A percentile compares a stretch with the other conserved stretches of the same genome.
Conservation (phyloP, 2,329 filamentous ascomycete genomes). For the Coniochaeta pulveracea region DNA sequence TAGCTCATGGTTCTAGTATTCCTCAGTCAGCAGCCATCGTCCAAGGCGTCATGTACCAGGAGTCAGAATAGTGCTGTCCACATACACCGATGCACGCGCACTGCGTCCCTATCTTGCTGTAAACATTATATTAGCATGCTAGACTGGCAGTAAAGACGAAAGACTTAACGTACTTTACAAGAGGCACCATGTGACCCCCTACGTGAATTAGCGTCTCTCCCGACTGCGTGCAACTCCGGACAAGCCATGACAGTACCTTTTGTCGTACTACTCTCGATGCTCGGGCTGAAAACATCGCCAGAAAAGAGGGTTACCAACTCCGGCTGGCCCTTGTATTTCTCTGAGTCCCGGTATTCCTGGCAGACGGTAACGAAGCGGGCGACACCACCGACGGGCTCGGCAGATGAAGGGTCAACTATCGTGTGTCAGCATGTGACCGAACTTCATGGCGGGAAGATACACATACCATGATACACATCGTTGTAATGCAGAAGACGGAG, state of each 20-base stretch:
- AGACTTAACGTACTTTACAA: too few species aligned
- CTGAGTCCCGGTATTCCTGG: conserved; percentile 58
- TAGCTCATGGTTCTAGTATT: conserved; percentile 68
- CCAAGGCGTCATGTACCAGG: too few species aligned
- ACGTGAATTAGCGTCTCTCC: conserved; percentile 3
- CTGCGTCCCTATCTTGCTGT: conserved; percentile 59
- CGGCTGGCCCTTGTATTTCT: conserved; percentile 50
- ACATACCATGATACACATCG: conserved; percentile 90
- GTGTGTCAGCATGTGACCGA: too few species aligned
- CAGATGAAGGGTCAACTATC: conserved; percentile 61
- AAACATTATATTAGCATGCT: too few species aligned
- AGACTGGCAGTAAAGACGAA: too few species aligned
- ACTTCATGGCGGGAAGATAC: too few species aligned
- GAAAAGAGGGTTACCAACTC: conserved; percentile 72
- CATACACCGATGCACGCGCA: conserved; percentile 73
- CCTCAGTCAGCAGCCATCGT: background rate
- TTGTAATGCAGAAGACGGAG: conserved; percentile 84
- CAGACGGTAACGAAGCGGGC: conserved; percentile 70
- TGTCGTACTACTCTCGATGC: conserved; percentile 76
- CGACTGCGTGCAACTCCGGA: too few species aligned
- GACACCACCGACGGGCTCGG: conserved; percentile 74
- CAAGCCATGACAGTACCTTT: too few species aligned
- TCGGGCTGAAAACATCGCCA: conserved; percentile 87
- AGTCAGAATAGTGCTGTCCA: conserved; percentile 13
- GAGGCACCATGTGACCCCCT: conserved; percentile 77